These are phyloP conservation scores for Asterochloris sp. DNA, from an alignment of 139 green algal species.

Conservation along the genomic window DNA sequence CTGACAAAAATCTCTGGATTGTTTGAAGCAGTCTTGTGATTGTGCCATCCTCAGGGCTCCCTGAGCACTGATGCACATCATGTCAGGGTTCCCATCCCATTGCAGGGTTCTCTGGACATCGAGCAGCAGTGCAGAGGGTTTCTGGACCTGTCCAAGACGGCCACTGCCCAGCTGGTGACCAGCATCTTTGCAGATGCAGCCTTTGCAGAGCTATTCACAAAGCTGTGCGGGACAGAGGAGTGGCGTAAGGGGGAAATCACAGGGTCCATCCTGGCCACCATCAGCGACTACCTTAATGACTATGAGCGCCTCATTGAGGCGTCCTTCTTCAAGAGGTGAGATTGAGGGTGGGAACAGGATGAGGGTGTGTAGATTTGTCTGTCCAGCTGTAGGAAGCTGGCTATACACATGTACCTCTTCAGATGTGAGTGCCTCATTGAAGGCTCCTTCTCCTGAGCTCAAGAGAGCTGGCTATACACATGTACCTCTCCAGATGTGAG, in stretches of 20 bases:
- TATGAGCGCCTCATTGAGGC: conserved; percentile 46
- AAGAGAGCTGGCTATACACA: no score
- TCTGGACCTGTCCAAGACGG: conserved; percentile 59
- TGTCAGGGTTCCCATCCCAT: no score
- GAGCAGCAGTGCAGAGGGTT: conserved; percentile 67
- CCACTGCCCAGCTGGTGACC: conserved; percentile 28
- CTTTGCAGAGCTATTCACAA: conserved; percentile 41
- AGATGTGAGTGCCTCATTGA: background rate
- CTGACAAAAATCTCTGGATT: no score
- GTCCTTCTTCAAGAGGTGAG: conserved; percentile 34
- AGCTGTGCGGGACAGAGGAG: conserved; percentile 39
- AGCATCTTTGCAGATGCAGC: conserved; percentile 48
- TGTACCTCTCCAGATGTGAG: background rate
- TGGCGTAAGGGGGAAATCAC: conserved; percentile 52
- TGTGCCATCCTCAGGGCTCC: no score
- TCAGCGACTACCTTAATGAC: conserved; percentile 72
- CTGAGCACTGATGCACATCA: no score
- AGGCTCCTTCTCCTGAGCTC: no score
- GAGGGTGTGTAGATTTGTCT: no score
- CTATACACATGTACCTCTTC: background rate
- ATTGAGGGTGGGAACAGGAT: no score
- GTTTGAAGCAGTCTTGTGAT: no score
- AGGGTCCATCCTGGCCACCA: conserved; percentile 68
- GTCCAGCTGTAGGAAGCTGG: no score
- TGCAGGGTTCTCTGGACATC: conserved; percentile 49